These are phyloP conservation scores for Apiotrichum laibachii DNA, from an alignment of 1,284 basidiomycete species.

Conservation along the genomic window DNA sequence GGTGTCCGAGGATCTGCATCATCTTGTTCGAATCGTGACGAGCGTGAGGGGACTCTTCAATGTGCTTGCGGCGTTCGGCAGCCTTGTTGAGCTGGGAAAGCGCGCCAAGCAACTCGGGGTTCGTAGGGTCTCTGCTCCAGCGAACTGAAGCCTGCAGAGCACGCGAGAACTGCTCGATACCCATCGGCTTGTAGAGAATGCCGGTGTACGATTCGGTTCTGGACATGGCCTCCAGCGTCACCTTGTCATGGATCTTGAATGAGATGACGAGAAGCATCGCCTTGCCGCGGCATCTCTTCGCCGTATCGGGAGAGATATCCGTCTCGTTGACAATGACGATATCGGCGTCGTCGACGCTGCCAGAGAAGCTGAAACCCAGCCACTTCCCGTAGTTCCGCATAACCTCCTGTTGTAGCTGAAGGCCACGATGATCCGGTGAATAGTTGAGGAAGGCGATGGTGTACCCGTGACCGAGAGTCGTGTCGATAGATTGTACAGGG, in stretches of 20 bases:
- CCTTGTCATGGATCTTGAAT: conserved; percentile 41
- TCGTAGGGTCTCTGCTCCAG: conserved; percentile 17
- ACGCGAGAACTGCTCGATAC: conserved; percentile 69
- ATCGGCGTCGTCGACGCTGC: conserved; percentile 59
- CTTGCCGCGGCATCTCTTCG: conserved; percentile 16
- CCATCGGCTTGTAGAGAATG: conserved; percentile 85
- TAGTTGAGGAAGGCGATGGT: conserved; percentile 73
- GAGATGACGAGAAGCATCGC: conserved; percentile 46
- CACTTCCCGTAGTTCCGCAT: conserved; percentile 68
- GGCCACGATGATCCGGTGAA: conserved; percentile 64
- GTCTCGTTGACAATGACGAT: conserved; percentile 78
- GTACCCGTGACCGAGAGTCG: conserved; percentile 51
- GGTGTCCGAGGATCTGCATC: not conserved
- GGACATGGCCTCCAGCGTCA: conserved; percentile 50
- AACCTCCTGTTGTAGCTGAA: conserved; percentile 64
- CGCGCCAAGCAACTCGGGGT: not conserved
- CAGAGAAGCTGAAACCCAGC: conserved; percentile 69
- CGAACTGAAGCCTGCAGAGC: conserved; percentile 54
- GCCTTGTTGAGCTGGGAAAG: not conserved
- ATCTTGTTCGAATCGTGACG: not conserved
- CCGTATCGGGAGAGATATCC: conserved; percentile 56
- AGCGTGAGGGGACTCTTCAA: not conserved
- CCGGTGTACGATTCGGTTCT: conserved; percentile 61
- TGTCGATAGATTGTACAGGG: not conserved
- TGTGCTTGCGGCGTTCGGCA: not conserved